Conservation (phyloP, 176 grass and related monocot genomes). For the Panicum miliaceum region DNA sequence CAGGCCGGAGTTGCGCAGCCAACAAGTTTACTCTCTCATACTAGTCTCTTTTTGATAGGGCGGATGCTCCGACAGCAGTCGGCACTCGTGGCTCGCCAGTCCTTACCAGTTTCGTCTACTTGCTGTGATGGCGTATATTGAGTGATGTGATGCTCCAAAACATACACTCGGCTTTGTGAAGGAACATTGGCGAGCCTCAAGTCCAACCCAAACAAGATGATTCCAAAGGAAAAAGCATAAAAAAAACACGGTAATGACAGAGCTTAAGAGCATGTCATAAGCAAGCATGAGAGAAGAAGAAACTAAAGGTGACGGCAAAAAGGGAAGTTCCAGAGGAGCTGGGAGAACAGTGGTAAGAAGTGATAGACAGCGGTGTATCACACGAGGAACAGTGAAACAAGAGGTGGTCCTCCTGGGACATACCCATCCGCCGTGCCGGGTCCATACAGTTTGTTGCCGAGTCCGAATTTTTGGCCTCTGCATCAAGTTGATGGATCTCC, state of each 20-base stretch:
- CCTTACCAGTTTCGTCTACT: too few relatives aligned
- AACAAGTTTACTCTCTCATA: neutral
- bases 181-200: neutral
- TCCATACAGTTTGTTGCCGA: constrained; percentile 48
- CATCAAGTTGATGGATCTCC: constrained; percentile 6
- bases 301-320: neutral
- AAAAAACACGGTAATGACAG: neutral
- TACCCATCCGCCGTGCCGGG: constrained; percentile 34
- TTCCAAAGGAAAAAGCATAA: neutral
- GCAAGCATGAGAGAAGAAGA: neutral
- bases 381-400: constrained; percentile 9
- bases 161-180: neutral
- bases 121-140: too few relatives aligned
- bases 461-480: constrained; percentile 23
- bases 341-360: constrained; percentile 4
- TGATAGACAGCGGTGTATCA: neutral
- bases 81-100: neutral
- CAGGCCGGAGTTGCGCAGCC: neutral
- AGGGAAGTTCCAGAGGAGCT: neutral
- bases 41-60: neutral
- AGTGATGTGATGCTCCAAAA: neutral
- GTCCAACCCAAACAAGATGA: neutral
- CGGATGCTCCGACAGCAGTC: neutral
- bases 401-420: constrained; percentile 38
- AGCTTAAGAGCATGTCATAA: neutral